phyloP scores from a whole-genome alignment of 164 flowering plant genomes.

The Tetracentron sinense region DNA sequence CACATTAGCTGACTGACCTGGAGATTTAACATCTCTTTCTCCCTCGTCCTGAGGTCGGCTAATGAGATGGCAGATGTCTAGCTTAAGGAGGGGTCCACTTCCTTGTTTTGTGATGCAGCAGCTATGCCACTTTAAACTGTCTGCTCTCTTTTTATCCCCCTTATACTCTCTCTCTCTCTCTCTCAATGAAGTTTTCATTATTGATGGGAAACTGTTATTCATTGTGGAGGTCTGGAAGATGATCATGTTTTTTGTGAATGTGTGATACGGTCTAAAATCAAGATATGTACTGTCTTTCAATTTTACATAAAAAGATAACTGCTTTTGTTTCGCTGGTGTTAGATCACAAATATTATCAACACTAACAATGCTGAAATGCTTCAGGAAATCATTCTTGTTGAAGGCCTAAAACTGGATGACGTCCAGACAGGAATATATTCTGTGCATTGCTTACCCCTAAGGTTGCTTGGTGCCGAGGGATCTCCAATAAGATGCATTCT shows the following conservation, averaged over 20 bases:
- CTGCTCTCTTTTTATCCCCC: too few relatives aligned
- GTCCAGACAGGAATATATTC: slow-evolving; percentile 53
- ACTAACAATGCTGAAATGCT: slow-evolving; percentile 1
- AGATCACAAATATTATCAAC: slow-evolving; percentile 1
- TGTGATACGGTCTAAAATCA: background rate
- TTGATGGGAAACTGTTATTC: too few relatives aligned
- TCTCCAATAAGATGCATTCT: slow-evolving; percentile 60
- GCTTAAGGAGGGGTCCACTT: too few relatives aligned
- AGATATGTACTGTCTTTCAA: background rate
- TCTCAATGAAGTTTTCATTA: too few relatives aligned
- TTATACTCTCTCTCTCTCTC: too few relatives aligned
- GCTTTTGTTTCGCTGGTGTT: background rate
- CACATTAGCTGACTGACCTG: too few relatives aligned
- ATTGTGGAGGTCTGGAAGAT: background rate
- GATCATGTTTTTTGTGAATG: background rate
- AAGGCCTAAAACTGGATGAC: slow-evolving; percentile 67
- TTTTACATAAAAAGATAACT: too few relatives aligned
- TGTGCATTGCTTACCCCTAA: slow-evolving; percentile 74
- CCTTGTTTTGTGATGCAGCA: too few relatives aligned
- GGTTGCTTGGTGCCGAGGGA: slow-evolving; percentile 77
- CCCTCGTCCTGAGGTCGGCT: too few relatives aligned
- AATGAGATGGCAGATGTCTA: too few relatives aligned
- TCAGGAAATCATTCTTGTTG: slow-evolving; percentile 40
- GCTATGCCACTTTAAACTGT: too few relatives aligned
- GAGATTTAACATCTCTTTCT: too few relatives aligned